Conservation (phyloP, 73 alveolate genomes). For the Paramecium bursaria region DNA sequence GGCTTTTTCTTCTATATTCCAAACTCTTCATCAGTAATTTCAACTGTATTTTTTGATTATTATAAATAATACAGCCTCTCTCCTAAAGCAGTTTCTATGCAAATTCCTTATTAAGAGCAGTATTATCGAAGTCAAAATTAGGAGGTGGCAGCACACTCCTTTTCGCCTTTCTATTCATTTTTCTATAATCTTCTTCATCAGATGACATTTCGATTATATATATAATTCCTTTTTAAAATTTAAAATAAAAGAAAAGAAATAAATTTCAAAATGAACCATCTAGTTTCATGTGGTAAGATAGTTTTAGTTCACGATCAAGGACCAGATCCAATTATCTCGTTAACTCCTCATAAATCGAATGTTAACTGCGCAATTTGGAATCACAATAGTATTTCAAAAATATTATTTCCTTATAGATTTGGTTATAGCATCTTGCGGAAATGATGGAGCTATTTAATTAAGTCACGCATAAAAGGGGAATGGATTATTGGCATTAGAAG, state of each 20-base stretch:
- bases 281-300: slow-evolving; percentile 41
- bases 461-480: neutral
- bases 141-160: neutral
- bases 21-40: slow-evolving; percentile 39
- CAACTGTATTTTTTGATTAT: neutral
- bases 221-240: too few relatives aligned
- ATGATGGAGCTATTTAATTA: slow-evolving; percentile 18
- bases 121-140: neutral
- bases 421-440: slow-evolving; percentile 21
- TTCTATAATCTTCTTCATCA: slow-evolving; percentile 45
- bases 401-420: neutral
- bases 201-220: too few relatives aligned
- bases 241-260: too few relatives aligned
- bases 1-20: neutral
- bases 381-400: slow-evolving; percentile 6
- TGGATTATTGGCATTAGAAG: neutral
- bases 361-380: slow-evolving; percentile 15
- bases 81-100: slow-evolving; percentile 8
- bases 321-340: slow-evolving; percentile 3
- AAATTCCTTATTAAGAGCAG: slow-evolving; percentile 2
- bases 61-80: slow-evolving; percentile 35
- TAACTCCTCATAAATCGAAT: slow-evolving; percentile 36
- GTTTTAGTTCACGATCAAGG: slow-evolving; percentile 19
- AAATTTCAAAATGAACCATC: slow-evolving; percentile 14
- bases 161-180: slow-evolving; percentile 25